Conservation (phyloP, 352 stramenopile genomes). For the Phytophthora macrochlamydospora region DNA sequence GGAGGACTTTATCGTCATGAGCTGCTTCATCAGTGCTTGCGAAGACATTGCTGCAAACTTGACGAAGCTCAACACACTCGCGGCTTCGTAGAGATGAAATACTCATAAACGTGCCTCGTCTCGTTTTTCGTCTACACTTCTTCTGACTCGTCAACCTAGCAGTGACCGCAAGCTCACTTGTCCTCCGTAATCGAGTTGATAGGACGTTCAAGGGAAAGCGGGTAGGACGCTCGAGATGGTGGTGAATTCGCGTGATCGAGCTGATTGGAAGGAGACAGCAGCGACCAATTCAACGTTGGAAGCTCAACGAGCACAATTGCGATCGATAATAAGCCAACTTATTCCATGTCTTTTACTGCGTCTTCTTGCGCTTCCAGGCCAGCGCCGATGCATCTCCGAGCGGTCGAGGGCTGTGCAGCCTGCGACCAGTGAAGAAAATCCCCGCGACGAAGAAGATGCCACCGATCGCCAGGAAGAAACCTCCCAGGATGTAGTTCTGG, state of each 20-base stretch:
- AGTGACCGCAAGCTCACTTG: too few relatives aligned
- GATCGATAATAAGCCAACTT: too few relatives aligned
- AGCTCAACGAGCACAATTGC: too few relatives aligned
- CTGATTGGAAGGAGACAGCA: slow-evolving; percentile 1
- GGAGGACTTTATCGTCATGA: slow-evolving; percentile 74
- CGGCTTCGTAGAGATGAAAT: slow-evolving; percentile 34
- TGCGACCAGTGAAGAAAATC: slow-evolving; percentile 52
- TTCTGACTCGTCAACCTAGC: background rate
- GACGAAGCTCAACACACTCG: slow-evolving; percentile 55
- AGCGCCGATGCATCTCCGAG: slow-evolving; percentile 58
- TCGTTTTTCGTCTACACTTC: background rate
- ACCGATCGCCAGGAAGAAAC: slow-evolving; percentile 61
- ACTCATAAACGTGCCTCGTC: too few relatives aligned
- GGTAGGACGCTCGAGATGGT: background rate
- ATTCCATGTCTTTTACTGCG: slow-evolving; percentile 13
- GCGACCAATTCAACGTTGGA: too few relatives aligned
- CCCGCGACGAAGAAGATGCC: slow-evolving; percentile 55
- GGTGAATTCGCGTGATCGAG: slow-evolving; percentile 12
- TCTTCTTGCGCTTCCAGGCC: slow-evolving; percentile 67
- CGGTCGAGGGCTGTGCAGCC: slow-evolving; percentile 49
- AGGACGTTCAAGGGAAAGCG: too few relatives aligned
- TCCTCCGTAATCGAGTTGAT: too few relatives aligned
- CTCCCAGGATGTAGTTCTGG: slow-evolving; percentile 56
- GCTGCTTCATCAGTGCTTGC: slow-evolving; percentile 59
- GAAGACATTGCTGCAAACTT: slow-evolving; percentile 59